phyloP scores from a whole-genome alignment of 2,329 filamentous ascomycete genomes.

The Boeremia exigua region DNA sequence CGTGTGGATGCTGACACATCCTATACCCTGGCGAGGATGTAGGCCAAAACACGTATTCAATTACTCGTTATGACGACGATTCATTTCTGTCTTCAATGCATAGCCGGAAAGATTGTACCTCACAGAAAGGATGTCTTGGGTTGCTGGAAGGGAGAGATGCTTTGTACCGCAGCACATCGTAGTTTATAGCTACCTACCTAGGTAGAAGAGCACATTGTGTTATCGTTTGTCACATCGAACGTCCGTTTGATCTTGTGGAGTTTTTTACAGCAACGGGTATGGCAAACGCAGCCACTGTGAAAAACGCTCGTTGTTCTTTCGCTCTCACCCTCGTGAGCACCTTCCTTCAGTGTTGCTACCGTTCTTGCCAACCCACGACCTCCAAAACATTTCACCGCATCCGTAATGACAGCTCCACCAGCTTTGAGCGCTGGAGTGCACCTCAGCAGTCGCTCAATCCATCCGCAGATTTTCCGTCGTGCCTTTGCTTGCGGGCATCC shows the following conservation, averaged over 20 bases:
- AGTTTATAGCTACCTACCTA: background rate
- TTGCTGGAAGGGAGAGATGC: background rate
- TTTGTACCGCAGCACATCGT: background rate
- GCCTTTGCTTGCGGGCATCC: constrained; percentile 25
- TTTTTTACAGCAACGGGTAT: background rate
- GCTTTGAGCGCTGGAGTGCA: too few species aligned
- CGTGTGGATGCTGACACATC: too few species aligned
- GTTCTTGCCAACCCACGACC: background rate
- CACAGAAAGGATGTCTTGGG: background rate
- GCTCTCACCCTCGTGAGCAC: too few species aligned
- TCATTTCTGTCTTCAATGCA: background rate
- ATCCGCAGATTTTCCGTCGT: constrained; percentile 25
- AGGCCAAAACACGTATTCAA: too few species aligned
- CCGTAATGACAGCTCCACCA: background rate
- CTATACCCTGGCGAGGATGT: too few species aligned
- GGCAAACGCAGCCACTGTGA: constrained; percentile 3
- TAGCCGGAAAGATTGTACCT: background rate
- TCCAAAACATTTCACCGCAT: background rate
- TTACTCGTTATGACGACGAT: background rate
- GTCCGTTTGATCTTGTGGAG: background rate
- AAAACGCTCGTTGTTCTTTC: too few species aligned
- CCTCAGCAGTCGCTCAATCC: background rate
- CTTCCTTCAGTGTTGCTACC: background rate
- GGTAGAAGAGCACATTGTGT: background rate
- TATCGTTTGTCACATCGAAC: background rate